Base-by-base conservation (phyloP, 495 filamentous ascomycete genomes). In the Aspergillus coremiiformis region DNA sequence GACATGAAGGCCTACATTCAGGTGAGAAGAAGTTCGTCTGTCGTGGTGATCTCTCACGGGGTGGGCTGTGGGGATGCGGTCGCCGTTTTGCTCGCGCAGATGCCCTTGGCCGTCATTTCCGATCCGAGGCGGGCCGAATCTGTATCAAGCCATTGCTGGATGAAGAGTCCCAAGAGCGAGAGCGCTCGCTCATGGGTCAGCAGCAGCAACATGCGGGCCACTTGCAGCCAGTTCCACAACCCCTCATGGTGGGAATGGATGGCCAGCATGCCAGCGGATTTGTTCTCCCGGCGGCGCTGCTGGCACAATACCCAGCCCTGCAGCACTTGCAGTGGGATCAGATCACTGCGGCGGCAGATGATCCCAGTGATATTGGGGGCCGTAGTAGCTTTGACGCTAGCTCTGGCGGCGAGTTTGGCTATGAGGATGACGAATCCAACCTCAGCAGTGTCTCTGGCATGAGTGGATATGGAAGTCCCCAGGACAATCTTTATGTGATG, bases 11-110 rank as follows among this genome's bases (percentile, higher is more conserved):
- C 12, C 73, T 95, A 4, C 90, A 95, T 64, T 88, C 85, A 1
- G 90, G 90, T 33, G 90, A 95, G 66, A 95, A 95, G 81, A 96
- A 96, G 59, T 98, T 96, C 63, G 87, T 97, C 51, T 98, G 93
- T 68, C 86, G 86, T 33, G 93, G 93, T 51, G 86, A 89, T 47
- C 81, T 98, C 10, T 87, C 90, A 51, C 76, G 79, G n/a, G 84
- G 82, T 26, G 82, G 82, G 6, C 80, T 83, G 49, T 98, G 93
- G 93, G 93, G 93, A 41, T 98, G 93, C 59, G 89, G 89, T 11
- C 84, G 93, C 23, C 79, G 90, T 9, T 98, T 98, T 65, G 93
- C 93, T 1, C 89, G 93, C 49, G 93, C 93, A 7, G 93, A 98
- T 68, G 93, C 94, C 2, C 75, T 98, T 2, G 93, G 93, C 14